Conservation (phyloP, 2,329 filamentous ascomycete genomes). For the Fusarium sarcochroum region DNA sequence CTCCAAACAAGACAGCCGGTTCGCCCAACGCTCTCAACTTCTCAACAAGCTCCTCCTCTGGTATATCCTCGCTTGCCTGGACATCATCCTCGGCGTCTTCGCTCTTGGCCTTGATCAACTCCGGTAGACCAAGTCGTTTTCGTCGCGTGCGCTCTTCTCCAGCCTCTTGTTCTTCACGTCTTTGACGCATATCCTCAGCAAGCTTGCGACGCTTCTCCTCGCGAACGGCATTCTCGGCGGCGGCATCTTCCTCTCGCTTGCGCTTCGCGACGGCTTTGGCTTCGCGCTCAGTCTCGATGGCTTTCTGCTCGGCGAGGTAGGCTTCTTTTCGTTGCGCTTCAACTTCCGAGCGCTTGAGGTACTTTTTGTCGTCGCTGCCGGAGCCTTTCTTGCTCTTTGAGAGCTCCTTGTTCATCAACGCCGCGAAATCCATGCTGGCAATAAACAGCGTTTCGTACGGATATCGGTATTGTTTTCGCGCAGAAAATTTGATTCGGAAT, state of each 20-base stretch:
- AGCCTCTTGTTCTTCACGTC: slow-evolving; percentile 79
- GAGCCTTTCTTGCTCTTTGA: slow-evolving; percentile 77
- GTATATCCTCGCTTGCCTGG: slow-evolving; percentile 71
- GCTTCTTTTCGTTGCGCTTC: slow-evolving; percentile 85
- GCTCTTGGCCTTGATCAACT: slow-evolving; percentile 66
- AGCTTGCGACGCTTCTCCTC: slow-evolving; percentile 87
- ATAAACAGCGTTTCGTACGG: neutral
- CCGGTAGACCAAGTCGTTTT: slow-evolving; percentile 84
- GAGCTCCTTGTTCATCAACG: slow-evolving; percentile 93
- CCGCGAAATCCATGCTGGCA: slow-evolving; percentile 89
- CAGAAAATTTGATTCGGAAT: neutral
- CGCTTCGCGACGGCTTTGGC: slow-evolving; percentile 83
- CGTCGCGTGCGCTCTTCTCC: slow-evolving; percentile 80
- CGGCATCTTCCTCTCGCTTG: slow-evolving; percentile 89
- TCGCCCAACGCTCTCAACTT: slow-evolving; percentile 81
- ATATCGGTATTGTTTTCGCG: neutral
- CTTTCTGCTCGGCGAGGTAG: slow-evolving; percentile 86
- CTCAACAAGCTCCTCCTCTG: slow-evolving; percentile 76
- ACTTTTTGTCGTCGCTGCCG: slow-evolving; percentile 74
- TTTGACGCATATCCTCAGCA: slow-evolving; percentile 81
- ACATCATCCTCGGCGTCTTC: slow-evolving; percentile 61
- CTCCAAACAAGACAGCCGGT: slow-evolving; percentile 84
- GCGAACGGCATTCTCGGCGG: slow-evolving; percentile 74
- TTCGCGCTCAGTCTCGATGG: slow-evolving; percentile 78
- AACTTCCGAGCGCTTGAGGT: slow-evolving; percentile 85